phyloP scores from a whole-genome alignment of 441 rosid species.

The Erodium moschatum region DNA sequence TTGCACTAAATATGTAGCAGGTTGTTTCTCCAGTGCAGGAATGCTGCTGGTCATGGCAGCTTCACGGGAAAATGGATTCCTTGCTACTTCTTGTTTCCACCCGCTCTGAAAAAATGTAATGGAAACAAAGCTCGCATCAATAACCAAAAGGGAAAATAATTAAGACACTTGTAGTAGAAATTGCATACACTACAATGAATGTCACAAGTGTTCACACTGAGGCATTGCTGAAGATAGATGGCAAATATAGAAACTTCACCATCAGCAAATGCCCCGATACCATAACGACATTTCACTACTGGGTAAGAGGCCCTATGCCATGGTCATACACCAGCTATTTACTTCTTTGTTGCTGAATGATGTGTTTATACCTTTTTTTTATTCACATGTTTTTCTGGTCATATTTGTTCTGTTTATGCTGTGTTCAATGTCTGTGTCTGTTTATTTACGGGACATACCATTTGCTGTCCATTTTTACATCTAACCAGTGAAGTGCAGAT shows the following conservation, averaged over 20 bases:
- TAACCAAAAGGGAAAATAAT: neutral
- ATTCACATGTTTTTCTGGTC: neutral
- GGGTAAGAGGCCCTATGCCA: too few relatives aligned
- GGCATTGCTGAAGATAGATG: neutral
- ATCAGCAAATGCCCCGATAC: neutral
- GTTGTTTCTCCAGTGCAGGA: conserved; percentile 18
- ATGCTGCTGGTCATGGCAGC: conserved; percentile 30
- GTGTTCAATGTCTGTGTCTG: neutral
- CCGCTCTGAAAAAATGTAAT: conserved; percentile 40
- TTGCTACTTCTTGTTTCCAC: conserved; percentile 46
- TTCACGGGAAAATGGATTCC: conserved; percentile 67
- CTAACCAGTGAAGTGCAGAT: neutral
- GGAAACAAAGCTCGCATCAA: conserved; percentile 2
- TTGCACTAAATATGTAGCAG: conserved; percentile 11
- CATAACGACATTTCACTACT: neutral
- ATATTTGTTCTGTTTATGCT: neutral
- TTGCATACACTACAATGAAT: neutral
- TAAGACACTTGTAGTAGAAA: neutral
- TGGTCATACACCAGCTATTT: neutral
- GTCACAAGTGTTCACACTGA: neutral
- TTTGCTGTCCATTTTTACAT: too few relatives aligned
- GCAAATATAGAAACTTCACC: conserved; percentile 1
- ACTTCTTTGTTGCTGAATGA: neutral
- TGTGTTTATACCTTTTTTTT: neutral
- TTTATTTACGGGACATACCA: neutral